A percentile compares a stretch with the other conserved stretches of the same genome.
Conservation (phyloP, 2,329 filamentous ascomycete genomes). For the Diaporthe vexans region DNA sequence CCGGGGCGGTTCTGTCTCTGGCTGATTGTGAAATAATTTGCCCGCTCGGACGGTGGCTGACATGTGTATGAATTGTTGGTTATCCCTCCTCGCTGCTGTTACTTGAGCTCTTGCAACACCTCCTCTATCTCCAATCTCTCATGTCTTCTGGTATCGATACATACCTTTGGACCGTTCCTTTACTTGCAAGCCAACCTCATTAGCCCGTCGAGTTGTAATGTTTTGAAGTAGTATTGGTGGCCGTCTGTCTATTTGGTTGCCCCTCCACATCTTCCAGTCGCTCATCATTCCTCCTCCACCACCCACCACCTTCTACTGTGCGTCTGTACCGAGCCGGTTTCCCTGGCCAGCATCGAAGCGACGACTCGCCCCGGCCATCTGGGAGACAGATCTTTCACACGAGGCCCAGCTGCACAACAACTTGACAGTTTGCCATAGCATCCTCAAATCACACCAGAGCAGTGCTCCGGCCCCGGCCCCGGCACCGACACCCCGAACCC, state of each 20-base stretch:
- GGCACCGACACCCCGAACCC: conserved; percentile 10
- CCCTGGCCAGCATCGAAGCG: conserved; percentile 10
- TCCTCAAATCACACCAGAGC: background rate
- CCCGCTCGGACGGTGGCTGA: conserved; percentile 24
- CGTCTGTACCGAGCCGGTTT: background rate
- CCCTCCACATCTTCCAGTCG: conserved; percentile 37
- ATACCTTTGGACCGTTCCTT: background rate
- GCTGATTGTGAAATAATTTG: conserved; percentile 31
- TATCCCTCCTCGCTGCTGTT: conserved; percentile 2
- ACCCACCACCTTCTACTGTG: background rate
- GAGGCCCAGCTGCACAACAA: background rate
- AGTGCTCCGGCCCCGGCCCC: conserved; percentile 14
- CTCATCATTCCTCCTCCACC: conserved; percentile 36
- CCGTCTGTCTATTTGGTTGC: background rate
- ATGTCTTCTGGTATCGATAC: background rate
- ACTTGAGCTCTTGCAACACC: conserved; percentile 3
- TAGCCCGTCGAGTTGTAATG: conserved; percentile 5
- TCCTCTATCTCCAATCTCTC: background rate
- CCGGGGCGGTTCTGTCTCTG: background rate
- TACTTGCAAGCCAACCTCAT: conserved; percentile 4
- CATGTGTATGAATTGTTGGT: background rate
- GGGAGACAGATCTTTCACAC: too few relatives aligned
- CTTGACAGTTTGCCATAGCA: background rate
- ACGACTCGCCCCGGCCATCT: background rate
- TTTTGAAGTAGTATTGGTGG: conserved; percentile 21